phyloP scores from a whole-genome alignment of 2,329 filamentous ascomycete species.

The Cladorrhinum sp. region DNA sequence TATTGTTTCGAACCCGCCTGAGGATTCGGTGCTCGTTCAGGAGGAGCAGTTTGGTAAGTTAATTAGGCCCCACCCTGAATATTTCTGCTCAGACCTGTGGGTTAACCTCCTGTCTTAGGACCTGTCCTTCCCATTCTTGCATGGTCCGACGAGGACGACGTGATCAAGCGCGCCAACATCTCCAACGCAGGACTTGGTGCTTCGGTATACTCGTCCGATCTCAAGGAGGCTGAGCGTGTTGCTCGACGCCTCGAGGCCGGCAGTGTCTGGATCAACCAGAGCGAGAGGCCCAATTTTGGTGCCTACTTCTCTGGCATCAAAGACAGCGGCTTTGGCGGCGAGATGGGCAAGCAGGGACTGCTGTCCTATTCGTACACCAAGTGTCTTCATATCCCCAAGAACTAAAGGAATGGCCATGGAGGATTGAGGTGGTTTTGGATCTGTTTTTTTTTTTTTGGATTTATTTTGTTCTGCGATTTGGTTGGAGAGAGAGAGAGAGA shows the following conservation, averaged over 20 bases:
- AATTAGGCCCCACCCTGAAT: conserved; percentile 3
- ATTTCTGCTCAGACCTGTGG: no score
- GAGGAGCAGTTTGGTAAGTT: conserved; percentile 58
- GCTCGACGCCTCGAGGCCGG: conserved; percentile 55
- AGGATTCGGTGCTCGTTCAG: conserved; percentile 50
- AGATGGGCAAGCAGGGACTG: conserved; percentile 35
- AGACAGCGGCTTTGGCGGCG: conserved; percentile 33
- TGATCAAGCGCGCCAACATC: conserved; percentile 54
- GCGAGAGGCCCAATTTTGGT: conserved; percentile 31
- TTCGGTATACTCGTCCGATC: conserved; percentile 56
- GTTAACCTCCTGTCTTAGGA: conserved; percentile 32
- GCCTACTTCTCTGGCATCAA: conserved; percentile 33
- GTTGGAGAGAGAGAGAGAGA: no score
- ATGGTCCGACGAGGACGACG: conserved; percentile 60
- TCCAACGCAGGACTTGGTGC: conserved; percentile 52
- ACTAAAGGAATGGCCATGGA: not conserved
- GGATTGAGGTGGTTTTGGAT: not conserved
- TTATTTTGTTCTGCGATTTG: not conserved
- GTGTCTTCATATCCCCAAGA: conserved; percentile 32
- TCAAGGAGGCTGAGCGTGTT: conserved; percentile 48
- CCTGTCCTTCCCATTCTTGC: conserved; percentile 62
- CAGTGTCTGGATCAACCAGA: conserved; percentile 57
- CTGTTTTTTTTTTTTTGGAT: not conserved
- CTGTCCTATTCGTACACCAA: conserved; percentile 33
- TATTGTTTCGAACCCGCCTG: conserved; percentile 55